Base-by-base conservation (phyloP, 371 early-diverging fungal genomes). In the Gilbertella persicaria region DNA sequence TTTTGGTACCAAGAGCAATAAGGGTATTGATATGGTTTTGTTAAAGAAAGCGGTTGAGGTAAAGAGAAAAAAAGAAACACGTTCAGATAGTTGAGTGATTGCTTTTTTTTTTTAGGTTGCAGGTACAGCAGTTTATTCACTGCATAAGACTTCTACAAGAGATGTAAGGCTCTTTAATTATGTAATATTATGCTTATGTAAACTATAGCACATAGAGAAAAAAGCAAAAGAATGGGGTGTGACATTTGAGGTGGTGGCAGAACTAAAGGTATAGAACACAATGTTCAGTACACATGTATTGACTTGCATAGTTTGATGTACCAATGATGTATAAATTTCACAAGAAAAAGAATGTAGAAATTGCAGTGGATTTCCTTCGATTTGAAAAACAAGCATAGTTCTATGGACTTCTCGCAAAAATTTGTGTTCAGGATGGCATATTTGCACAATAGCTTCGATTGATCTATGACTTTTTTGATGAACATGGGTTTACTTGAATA, bases 261-360 rank as follows among this genome's bases (percentile, higher is more conserved):
- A 90, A 58, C 56, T 89, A 56, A 84, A 82, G 75, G 84, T 81
- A 71, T 45, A 50, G 24, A n/a, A n/a, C 8, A 24, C 3, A 0
- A 25, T 8, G 39, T 12, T 4, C 19, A 21, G 4, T 12, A 29
- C 35, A 39, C 30, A 29, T 10, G 9, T n/a, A 19, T 21, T 5
- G 33, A 28, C 23, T 30, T 36, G n/a, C 3, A 7, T 58, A 84
- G 85, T 91, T 89, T 64, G 90, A 91, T 67, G 74, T 91, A n/a
- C 88, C 88, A 43, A 86, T 82, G 78, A 90, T 87, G 86, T 92
- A 92, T 78, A 88, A 86, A 60, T 89, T 91, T 66, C 93, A 92
- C 60, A 91, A 88, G 59, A 87, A 87, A 62, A 78, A 87, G 55
- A 81, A 85, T 4, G 83, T 90, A 0, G 88, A 89, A 51, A 85